Conservation (phyloP, 2,329 filamentous ascomycete species). For the Aspergillus pseudonomiae region DNA sequence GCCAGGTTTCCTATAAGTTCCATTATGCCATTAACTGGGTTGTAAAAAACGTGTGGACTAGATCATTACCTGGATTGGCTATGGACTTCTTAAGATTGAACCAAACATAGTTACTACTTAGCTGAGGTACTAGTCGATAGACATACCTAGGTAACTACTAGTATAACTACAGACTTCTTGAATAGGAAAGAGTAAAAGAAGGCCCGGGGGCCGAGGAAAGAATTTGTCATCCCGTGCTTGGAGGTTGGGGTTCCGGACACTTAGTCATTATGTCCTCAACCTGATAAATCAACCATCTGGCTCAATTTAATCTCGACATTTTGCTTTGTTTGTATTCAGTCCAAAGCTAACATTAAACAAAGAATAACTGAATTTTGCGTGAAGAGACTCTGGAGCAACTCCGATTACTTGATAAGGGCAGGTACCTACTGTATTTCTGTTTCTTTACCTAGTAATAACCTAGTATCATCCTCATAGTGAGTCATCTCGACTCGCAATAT, state of each 20-base stretch:
- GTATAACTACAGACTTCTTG: not conserved
- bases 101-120: no score
- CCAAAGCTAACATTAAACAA: not conserved
- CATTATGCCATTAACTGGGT: not conserved
- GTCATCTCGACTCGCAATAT: not conserved
- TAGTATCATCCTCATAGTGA: no score
- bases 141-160: no score
- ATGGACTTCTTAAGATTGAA: no score
- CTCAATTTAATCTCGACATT: no score
- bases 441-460: no score
- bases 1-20: not conserved
- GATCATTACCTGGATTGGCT: not conserved
- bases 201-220: not conserved
- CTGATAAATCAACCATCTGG: no score
- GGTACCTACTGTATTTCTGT: no score
- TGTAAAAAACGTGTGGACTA: not conserved
- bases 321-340: not conserved
- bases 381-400: no score
- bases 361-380: not conserved
- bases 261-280: no score
- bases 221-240: not conserved
- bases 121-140: no score
- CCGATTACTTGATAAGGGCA: no score
- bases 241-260: not conserved
- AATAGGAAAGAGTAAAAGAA: not conserved